Evolutionary conservation across 805 yeast genomes (phyloP).

Genomic region (Ogataea ramenticola): DNA sequence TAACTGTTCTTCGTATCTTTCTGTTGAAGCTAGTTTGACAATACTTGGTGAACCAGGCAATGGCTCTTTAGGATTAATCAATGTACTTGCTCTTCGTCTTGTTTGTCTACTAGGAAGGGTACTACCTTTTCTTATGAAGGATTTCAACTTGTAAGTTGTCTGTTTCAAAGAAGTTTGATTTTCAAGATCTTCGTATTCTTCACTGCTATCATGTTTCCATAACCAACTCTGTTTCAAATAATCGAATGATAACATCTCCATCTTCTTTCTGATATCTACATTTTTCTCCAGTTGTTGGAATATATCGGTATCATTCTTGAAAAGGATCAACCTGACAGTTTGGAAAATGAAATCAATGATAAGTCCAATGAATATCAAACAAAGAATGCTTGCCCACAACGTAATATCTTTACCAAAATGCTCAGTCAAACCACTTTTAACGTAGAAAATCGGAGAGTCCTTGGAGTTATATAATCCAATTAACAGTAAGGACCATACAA

Average conservation of each 20-base stretch:
- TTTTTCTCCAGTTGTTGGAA: slow-evolving; percentile 76
- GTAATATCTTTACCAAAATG: slow-evolving; percentile 75
- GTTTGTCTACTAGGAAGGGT: slow-evolving; percentile 24
- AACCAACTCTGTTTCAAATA: slow-evolving; percentile 80
- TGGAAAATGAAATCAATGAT: slow-evolving; percentile 60
- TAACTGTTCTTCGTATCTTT: slow-evolving; percentile 43
- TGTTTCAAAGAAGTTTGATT: slow-evolving; percentile 11
- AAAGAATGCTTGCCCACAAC: slow-evolving; percentile 78
- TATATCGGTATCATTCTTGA: slow-evolving; percentile 69
- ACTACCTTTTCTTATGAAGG: slow-evolving; percentile 29
- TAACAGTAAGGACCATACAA: slow-evolving; percentile 73
- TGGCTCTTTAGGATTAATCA: slow-evolving; percentile 37
- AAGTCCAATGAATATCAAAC: slow-evolving; percentile 50
- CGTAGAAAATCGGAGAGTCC: slow-evolving; percentile 59
- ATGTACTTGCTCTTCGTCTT: slow-evolving; percentile 43
- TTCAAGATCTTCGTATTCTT: slow-evolving; percentile 18
- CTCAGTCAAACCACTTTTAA: slow-evolving; percentile 55
- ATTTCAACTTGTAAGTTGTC: slow-evolving; percentile 16
- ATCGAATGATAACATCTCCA: slow-evolving; percentile 66
- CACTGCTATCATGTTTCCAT: slow-evolving; percentile 34
- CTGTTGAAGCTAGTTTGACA: slow-evolving; percentile 25
- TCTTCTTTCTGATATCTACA: slow-evolving; percentile 50
- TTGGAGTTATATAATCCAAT: slow-evolving; percentile 56
- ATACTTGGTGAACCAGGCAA: slow-evolving; percentile 40
- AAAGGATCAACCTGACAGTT: slow-evolving; percentile 44